These are phyloP conservation scores for Hypoxylon sp. DNA, from an alignment of 2,329 filamentous ascomycete species.

Conservation along the genomic window DNA sequence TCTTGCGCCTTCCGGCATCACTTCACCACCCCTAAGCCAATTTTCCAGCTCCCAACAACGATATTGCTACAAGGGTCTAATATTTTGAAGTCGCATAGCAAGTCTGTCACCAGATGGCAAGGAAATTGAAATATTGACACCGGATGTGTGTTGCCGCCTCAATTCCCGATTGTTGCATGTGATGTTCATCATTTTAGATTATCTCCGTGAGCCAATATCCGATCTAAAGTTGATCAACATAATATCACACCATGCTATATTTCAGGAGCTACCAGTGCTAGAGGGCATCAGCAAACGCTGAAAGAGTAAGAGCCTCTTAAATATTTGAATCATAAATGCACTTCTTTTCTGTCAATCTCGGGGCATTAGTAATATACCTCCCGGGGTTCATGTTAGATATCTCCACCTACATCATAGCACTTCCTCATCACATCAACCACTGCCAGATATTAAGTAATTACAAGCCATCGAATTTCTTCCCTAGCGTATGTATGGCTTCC, in stretches of 20 bases:
- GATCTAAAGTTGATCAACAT: neutral
- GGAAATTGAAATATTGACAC: conserved; percentile 2
- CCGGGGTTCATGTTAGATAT: neutral
- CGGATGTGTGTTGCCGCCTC: conserved; percentile 33
- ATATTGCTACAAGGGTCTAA: conserved; percentile 10
- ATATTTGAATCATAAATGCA: neutral
- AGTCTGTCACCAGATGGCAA: conserved; percentile 20
- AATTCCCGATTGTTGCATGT: conserved; percentile 31
- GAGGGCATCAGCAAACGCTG: neutral
- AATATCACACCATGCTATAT: neutral
- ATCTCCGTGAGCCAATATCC: neutral
- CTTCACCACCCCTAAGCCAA: neutral
- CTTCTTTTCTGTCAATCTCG: neutral
- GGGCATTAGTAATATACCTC: neutral
- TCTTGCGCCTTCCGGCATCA: conserved; percentile 2
- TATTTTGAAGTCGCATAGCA: conserved; percentile 19
- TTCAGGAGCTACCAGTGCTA: neutral
- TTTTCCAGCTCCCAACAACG: neutral
- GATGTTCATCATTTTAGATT: neutral
- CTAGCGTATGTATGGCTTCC: neutral
- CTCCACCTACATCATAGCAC: neutral
- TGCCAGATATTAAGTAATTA: neutral
- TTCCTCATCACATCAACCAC: neutral
- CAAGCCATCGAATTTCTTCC: neutral
- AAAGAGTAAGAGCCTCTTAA: neutral